Evolutionary conservation across 177 flowering plant genomes (phyloP), one percentile per base, ranked within the genome.

Genomic region (Tripterygium wilfordii): DNA sequence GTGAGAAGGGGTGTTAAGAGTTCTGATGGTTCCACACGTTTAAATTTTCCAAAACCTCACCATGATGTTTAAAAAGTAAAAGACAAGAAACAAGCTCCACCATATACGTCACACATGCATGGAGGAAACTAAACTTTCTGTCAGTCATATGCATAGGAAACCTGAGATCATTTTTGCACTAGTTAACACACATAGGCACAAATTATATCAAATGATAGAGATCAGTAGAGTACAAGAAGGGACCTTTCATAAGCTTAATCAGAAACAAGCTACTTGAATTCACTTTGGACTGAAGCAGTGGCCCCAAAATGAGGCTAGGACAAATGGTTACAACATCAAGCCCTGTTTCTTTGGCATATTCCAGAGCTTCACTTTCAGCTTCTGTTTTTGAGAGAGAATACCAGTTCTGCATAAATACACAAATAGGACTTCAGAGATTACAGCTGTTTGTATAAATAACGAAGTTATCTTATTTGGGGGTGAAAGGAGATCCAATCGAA

Each of bases 321-420:
- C 78, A 77, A 20, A 80, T 62, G 6, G 77, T 41, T 10, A 83
- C 81, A 19, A 86, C 49, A 52, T 80, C 76, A 27, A 79, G 77
- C 33, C 71, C 79, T 22, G 12, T 70, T 45, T 30, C 39, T 61
- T 64, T 66, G 16, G 70, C 76, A 57, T 65, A 85, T 57, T 72
- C 74, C 26, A 53, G 58, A 45, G 88, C 90, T 55, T 57, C 66
- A 1, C 56, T 65, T 52, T 86, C 90, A 27, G 88, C 82, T 46
- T 38, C 67, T 21, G 84, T 80, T 66, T 83, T 86, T 5, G 95
- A 73, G 12, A 73, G 61, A 39, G 63, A 70, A 48, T 86, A 83
- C 82, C 81, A 85, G 37, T 73, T 67, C 94, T 85, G 62, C 35
- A 3, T 7, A 18, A 3, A 8, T 21, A 24, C 18, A 14, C 17